Evolutionary conservation across 306 rosid species (phyloP), one percentile per base, ranked within the genome.

Genomic region (Pachyrhizus erosus): DNA sequence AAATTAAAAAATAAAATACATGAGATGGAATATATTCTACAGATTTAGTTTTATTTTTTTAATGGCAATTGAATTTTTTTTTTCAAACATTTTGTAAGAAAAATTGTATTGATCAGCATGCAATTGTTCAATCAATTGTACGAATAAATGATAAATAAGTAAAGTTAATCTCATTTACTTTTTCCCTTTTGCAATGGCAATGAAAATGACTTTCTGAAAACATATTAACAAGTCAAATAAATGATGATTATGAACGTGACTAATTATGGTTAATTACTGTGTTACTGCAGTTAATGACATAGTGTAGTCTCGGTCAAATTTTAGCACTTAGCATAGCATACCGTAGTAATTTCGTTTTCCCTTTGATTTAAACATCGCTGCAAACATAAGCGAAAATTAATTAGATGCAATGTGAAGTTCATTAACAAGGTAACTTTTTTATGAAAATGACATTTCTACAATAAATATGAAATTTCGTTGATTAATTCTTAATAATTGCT

Each of bases 391-490:
- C 37, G 8, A 66, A 49, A 48, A 40, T 67, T 15, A 68, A 52
- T 52, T 52, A 79, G 17, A 34, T 31, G n/a, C 27, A 37, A 34
- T 34, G 9, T 34, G 5, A 45, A 40, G 23, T 42, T 27, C 62
- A 29, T 20, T 57, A 73, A 80, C 79, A 60, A 43, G 14, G 27
- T 20, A 43, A 23, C 73, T 80, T 80, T 80, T 71, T 43, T 0
- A 45, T 43, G 79, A 80, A 45, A 71, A 71, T 29, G 78, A 71
- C 79, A 71, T 80, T 79, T 80, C 9, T 40, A 42, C 33, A 69
- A 69, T 79, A 69, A 68, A 42, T 2, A 37, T 26, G 55, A 54
- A 54, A 11, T 39, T 52, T 8, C 7, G 4, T 39, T 70, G 57
- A 43, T 31, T 26, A 52, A 43, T 70, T 79, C 40, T 66, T 49